Evolutionary conservation across 2,329 filamentous ascomycete species (phyloP), one percentile per base, ranked within the genome.

Genomic region (Sphaerulina musiva): DNA sequence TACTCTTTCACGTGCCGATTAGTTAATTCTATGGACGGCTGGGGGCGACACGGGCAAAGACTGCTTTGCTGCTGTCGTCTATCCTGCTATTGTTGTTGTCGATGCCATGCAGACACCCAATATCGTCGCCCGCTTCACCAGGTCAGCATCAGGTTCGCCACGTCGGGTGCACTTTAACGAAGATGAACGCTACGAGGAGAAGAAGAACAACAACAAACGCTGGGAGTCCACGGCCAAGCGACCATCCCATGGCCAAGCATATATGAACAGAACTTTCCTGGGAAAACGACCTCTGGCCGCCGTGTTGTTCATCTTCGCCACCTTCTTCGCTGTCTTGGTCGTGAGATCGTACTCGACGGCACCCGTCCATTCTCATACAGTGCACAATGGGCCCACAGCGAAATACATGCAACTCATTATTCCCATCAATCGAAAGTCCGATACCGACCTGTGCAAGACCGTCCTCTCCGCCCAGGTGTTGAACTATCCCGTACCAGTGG

Each of bases 401-500:
- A 40, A 36, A 20, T 53, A 53, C 36, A 26, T 53, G 36, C 50
- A 53, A 32, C 43, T 53, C 8, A 31, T 54, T 29, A 49, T 54
- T 29, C 52, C 52, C 6, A 23, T 42, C 20, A 46, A 51, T 32
- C 40, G 40, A 11, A 53, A 40, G 34, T 39, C 50, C 11, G 51
- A 53, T 43, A 38, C 38, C 4, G 45, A 48, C 20, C 38, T 53
- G 8, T 53, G 51, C 38, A 48, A 53, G 39, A 53, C 51, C 7
- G 42, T 53, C 3, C 29, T 53, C 8, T 32, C 51, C 26, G 51
- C 51, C 8, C 51, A 53, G 23, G 45, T 53, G 2, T 44, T 53
- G 7, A 53, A 53, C 26, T 53, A 53, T 20, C 51, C 51, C n/a
- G 51, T 53, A 26, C 51, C 51, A 20, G 45, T 48, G 14, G 12